phyloP scores from a whole-genome alignment of 768 basidiomycete genomes.

The Lentinula sp. region DNA sequence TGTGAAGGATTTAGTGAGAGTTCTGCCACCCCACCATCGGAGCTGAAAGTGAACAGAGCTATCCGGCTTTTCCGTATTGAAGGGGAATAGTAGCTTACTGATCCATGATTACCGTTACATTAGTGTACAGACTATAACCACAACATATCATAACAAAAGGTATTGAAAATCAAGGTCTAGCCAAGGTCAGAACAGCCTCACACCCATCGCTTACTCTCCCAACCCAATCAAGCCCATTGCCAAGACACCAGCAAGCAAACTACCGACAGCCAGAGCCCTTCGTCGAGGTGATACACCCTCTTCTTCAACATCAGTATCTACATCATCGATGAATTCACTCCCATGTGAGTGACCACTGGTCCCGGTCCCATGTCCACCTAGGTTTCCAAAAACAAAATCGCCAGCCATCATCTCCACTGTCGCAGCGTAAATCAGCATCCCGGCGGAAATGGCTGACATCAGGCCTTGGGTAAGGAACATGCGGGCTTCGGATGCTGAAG shows the following conservation, averaged over 20 bases:
- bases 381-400: conserved; percentile 76
- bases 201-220: conserved; percentile 22
- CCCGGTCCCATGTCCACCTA: conserved; percentile 34
- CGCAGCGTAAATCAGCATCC: conserved; percentile 78
- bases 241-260: conserved; percentile 53
- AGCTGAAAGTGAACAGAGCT: too few species aligned
- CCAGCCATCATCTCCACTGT: conserved; percentile 86
- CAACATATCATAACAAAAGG: neutral
- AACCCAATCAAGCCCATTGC: conserved; percentile 61
- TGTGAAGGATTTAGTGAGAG: too few species aligned
- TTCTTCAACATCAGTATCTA: conserved; percentile 9
- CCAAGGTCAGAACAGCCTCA: too few species aligned
- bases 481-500: conserved; percentile 24
- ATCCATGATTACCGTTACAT: too few species aligned
- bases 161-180: too few species aligned
- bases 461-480: conserved; percentile 60
- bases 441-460: conserved; percentile 77
- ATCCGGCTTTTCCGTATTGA: too few species aligned
- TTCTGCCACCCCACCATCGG: too few species aligned
- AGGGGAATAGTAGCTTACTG: too few species aligned
- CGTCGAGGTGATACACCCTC: conserved; percentile 19
- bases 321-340: conserved; percentile 8
- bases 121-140: neutral
- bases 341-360: conserved; percentile 13
- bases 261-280: conserved; percentile 52